Evolutionary conservation across 108 stramenopile species (phyloP).

Genomic region (Hondaea fermentalgiana): DNA sequence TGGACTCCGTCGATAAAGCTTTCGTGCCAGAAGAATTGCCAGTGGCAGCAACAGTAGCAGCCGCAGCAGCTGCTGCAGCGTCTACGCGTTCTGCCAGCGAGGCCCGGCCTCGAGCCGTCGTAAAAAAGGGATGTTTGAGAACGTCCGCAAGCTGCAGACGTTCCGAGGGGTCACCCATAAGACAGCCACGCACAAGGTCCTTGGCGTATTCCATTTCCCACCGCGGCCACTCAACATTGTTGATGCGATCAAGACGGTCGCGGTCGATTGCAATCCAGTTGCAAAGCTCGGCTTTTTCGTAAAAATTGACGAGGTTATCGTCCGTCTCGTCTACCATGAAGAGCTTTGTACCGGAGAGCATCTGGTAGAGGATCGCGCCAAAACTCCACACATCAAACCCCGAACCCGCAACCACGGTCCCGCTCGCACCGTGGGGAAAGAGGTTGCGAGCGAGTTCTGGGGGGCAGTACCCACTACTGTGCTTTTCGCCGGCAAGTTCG

Average conservation of each 20-base stretch:
- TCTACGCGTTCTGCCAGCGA: background rate
- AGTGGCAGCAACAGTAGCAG: no score
- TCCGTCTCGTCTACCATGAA: slow-evolving; percentile 19
- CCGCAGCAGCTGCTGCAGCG: no score
- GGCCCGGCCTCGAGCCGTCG: background rate
- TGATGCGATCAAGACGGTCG: background rate
- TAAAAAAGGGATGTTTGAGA: background rate
- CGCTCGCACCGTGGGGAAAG: background rate
- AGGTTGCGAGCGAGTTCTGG: background rate
- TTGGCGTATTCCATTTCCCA: background rate
- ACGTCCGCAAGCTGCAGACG: background rate
- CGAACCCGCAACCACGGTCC: background rate
- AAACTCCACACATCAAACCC: slow-evolving; percentile 34
- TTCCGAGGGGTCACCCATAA: background rate
- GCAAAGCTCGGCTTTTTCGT: background rate
- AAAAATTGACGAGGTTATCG: background rate
- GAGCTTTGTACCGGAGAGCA: slow-evolving; percentile 22
- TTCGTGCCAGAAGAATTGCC: background rate
- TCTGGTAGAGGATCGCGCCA: slow-evolving; percentile 31
- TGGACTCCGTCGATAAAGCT: background rate
- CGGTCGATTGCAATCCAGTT: background rate
- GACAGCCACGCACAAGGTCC: background rate
- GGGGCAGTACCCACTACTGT: background rate
- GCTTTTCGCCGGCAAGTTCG: background rate
- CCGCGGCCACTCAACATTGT: background rate